Percentiles rank a stretch among this genome's conserved stretches.
These are phyloP conservation scores for Lactarius evosmus DNA, from an alignment of 768 basidiomycete genomes.

Conservation along the genomic window DNA sequence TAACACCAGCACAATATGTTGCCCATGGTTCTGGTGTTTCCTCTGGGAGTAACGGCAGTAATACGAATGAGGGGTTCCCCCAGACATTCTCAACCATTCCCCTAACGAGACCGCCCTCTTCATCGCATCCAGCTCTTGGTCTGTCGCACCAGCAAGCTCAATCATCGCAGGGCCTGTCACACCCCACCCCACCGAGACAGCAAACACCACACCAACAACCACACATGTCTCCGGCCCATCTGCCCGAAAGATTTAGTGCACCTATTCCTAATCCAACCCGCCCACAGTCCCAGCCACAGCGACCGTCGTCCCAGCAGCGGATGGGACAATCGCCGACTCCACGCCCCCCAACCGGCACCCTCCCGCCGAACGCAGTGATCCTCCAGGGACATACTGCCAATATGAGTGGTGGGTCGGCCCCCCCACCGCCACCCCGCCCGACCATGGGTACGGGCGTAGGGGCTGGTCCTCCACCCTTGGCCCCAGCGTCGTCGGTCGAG, in stretches of 20 bases:
- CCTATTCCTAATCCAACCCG: constrained; percentile 32
- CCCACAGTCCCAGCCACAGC: constrained; percentile 30
- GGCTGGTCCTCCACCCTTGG: constrained; percentile 15
- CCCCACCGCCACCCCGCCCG: constrained; percentile 21
- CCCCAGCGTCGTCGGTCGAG: constrained; percentile 19
- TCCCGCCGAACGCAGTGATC: constrained; percentile 33
- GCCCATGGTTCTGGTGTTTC: constrained; percentile 38
- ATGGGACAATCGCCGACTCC: constrained; percentile 48
- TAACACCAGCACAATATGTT: constrained; percentile 63
- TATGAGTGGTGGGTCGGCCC: constrained; percentile 16
- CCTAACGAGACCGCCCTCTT: constrained; percentile 35
- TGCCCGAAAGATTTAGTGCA: constrained; percentile 6
- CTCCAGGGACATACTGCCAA: constrained; percentile 28
- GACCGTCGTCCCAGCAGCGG: constrained; percentile 42
- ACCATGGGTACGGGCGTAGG: not conserved
- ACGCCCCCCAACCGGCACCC: constrained; percentile 38
- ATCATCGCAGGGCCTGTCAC: constrained; percentile 16
- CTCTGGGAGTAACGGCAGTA: constrained; percentile 15
- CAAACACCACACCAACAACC: constrained; percentile 26
- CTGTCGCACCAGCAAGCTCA: constrained; percentile 13
- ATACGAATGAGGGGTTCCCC: constrained; percentile 33
- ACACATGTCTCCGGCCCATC: constrained; percentile 25
- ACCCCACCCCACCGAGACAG: constrained; percentile 22
- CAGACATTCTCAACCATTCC: constrained; percentile 37
- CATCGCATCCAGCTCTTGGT: constrained; percentile 34